phyloP scores from a whole-genome alignment of 2,329 filamentous ascomycete genomes.

The Aspergillus viridinutans region DNA sequence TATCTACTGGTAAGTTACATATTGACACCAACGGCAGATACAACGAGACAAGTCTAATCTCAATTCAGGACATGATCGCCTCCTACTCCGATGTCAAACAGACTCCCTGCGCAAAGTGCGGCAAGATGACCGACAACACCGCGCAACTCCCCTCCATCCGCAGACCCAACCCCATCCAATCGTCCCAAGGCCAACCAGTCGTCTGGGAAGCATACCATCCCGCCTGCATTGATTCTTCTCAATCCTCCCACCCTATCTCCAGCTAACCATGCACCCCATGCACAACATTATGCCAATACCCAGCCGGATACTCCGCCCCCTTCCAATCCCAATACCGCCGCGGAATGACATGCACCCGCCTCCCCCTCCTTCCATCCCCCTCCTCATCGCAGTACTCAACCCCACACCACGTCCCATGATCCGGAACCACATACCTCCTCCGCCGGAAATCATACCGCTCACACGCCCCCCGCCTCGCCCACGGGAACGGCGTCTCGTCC shows the following conservation, averaged over 20 bases:
- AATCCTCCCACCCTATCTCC: too few species aligned
- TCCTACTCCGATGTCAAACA: constrained; percentile 40
- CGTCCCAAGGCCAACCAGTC: constrained; percentile 14
- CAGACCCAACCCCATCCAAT: constrained; percentile 17
- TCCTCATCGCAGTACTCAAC: constrained; percentile 25
- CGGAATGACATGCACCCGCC: constrained; percentile 20
- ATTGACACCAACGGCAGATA: neutral
- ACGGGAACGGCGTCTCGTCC: constrained; percentile 14
- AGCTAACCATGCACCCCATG: constrained; percentile 10
- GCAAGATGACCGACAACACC: constrained; percentile 33
- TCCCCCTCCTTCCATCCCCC: neutral
- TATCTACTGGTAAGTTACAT: constrained; percentile 34
- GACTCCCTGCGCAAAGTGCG: constrained; percentile 37
- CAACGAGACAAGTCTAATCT: constrained; percentile 1
- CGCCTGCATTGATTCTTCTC: constrained; percentile 17
- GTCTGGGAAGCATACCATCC: constrained; percentile 35
- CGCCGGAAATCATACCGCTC: constrained; percentile 32
- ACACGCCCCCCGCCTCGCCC: constrained; percentile 14
- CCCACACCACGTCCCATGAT: constrained; percentile 26
- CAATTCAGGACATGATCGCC: constrained; percentile 38
- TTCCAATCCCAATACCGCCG: constrained; percentile 21
- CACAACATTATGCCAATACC: constrained; percentile 21
- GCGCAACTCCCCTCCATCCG: constrained; percentile 40
- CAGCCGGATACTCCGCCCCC: constrained; percentile 17
- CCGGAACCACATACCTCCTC: constrained; percentile 26